These are phyloP conservation scores for Entelexis paramagnoliae DNA, from an alignment of 1,139 yeast genomes.

Conservation along the genomic window DNA sequence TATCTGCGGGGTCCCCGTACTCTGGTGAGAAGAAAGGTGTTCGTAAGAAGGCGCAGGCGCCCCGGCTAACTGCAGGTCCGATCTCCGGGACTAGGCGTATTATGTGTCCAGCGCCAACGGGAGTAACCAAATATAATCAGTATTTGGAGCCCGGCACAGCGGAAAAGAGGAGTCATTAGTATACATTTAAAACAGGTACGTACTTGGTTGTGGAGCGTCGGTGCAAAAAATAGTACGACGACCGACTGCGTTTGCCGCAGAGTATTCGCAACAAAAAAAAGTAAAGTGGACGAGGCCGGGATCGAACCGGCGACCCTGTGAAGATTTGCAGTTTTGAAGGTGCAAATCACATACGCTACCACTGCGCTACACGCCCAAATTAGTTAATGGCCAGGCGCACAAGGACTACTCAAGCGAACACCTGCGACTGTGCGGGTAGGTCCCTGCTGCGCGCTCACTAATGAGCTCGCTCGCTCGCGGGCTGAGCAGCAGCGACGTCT, in stretches of 20 bases:
- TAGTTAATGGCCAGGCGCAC: background rate
- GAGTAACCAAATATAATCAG: background rate
- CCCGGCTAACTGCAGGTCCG: background rate
- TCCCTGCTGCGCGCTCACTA: background rate
- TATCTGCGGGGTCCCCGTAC: background rate
- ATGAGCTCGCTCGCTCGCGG: no score
- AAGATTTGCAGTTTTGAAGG: slow-evolving; percentile 1
- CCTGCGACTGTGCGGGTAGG: no score
- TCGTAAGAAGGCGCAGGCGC: background rate
- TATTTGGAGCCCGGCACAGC: background rate
- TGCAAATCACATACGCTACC: slow-evolving; percentile 10
- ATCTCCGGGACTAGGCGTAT: background rate
- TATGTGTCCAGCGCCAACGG: background rate
- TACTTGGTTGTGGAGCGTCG: no score
- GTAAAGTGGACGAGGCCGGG: slow-evolving; percentile 24
- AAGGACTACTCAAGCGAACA: background rate
- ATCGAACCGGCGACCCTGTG: slow-evolving; percentile 26
- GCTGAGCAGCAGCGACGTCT: background rate
- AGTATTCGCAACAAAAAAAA: no score
- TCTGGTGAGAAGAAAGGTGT: background rate
- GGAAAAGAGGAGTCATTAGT: no score
- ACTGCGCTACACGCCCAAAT: slow-evolving; percentile 25
- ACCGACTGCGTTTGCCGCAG: no score
- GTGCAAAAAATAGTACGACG: no score
- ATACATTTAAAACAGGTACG: no score